Evolutionary conservation across 352 stramenopile genomes (phyloP), one percentile per base, ranked within the genome.

Genomic region (Blastocystis sp.): DNA sequence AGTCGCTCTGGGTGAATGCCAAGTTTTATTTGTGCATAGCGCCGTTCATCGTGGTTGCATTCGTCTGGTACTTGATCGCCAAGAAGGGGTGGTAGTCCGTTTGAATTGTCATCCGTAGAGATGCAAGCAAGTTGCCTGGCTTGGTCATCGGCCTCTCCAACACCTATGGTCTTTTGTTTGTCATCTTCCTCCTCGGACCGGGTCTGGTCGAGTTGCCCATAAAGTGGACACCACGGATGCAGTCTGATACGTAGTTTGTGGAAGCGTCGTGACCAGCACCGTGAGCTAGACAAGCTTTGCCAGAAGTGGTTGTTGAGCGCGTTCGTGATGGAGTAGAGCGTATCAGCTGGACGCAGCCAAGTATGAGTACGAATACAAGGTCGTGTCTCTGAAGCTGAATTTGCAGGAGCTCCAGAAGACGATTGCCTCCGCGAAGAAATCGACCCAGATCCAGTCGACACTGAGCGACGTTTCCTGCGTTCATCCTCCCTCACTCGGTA

Each of bases 1-100:
- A 89, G 31, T 51, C 79, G 10, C 41, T 80, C 3, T 89, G 79
- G 79, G 79, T 89, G 35, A 89, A 89, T 70, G 67, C 67, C 10
- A 50, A 33, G 21, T 89, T 77, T 29, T 89, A 89, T 21, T 62
- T 89, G 31, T 31, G 26, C 31, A 35, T 89, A 19, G 79, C 37
- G 31, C n/a, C 66, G 59, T 24, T 89, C 24, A 55, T 51, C 16
- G 67, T 69, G 29, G 29, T 89, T n/a, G 61, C 24, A 9, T 6
- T 69, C 35, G 19, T 69, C 16, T 69, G 62, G 62, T 69, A 69
- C 16, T 69, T 35, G 29, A 41, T 69, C 16, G 62, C 62, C 29
- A 69, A 35, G 35, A 35, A 69, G 35, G 29, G 29, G 62, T 69
- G 35, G 29, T 41, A 24, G 26, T 63, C 21, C 45, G 45, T 55